Evolutionary conservation across 2,329 filamentous ascomycete species (phyloP), one percentile per base, ranked within the genome.

Genomic region (Nemania bipapillata): DNA sequence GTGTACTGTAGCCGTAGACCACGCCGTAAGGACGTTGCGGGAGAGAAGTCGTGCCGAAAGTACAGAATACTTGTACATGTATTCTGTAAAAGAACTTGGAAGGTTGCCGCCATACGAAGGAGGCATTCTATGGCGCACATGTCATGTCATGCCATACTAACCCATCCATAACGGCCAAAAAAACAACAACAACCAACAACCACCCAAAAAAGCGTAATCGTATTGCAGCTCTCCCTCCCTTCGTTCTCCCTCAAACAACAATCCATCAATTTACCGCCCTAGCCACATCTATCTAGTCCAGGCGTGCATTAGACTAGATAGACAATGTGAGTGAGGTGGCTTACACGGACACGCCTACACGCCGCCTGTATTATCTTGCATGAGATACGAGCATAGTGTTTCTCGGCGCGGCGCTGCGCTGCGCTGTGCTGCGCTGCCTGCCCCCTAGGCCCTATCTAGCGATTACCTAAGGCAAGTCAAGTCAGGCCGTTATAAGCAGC

Each of bases 61-160:
- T n/a, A n/a, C n/a, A n/a, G n/a, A n/a, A n/a, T n/a, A n/a, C n/a
- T n/a, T n/a, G n/a, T n/a, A n/a, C n/a, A n/a, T n/a, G n/a, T n/a
- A n/a, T n/a, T n/a, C n/a, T n/a, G n/a, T n/a, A n/a, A 11, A 55
- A 47, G 47, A 30, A 17, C 20, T 24, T 12, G 6, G n/a, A 4
- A 47, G 3, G 35, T 53, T 32, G 47, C 56, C 37, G 63, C 37
- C 28, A 66, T 63, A 69, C 63, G 66, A 66, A 42, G 40, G 47
- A 22, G 28, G 66, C 66, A 65, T 62, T 54, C 15, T 22, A n/a
- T 45, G 20, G 15, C 35, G 50, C 62, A 35, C 52, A 20, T 22
- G 32, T 35, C 42, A 35, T 60, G 62, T 62, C 55, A 57, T 60
- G 62, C 62, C 42, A 68, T 65, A 49, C 37, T 22, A 20, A 26